phyloP scores from a whole-genome alignment of 2,329 filamentous ascomycete species.

The Diaporthe destruens region DNA sequence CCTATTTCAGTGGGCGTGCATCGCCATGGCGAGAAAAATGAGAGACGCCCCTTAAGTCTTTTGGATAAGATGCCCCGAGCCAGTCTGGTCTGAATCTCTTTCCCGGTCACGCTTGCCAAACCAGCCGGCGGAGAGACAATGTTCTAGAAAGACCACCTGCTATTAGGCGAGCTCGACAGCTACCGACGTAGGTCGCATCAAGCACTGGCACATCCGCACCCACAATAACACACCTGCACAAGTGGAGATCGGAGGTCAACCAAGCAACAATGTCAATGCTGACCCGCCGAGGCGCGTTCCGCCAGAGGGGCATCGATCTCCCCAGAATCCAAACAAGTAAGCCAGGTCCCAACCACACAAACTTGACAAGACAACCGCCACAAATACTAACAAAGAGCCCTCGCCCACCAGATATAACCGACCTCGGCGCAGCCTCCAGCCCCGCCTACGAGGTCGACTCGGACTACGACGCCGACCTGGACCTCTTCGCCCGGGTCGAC shows the following conservation, averaged over 20 bases:
- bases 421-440: not conserved
- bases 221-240: not conserved
- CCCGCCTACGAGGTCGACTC: not conserved
- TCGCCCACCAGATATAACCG: not conserved
- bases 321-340: conserved; percentile 27
- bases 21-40: not conserved
- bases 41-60: not conserved
- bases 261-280: conserved; percentile 14
- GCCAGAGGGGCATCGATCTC: conserved; percentile 18
- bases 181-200: conserved; percentile 1
- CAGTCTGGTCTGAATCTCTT: not conserved
- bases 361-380: too few species aligned
- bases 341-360: too few species aligned
- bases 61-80: not conserved
- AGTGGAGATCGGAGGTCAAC: not conserved
- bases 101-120: not conserved
- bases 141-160: too few species aligned
- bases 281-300: conserved; percentile 26
- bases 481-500: not conserved
- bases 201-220: not conserved
- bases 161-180: not conserved
- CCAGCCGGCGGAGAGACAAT: not conserved
- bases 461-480: not conserved
- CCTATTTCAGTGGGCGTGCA: not conserved
- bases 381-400: not conserved